Percentiles rank a stretch among this genome's conserved stretches.
Conservation (phyloP, 2,329 filamentous ascomycete genomes). For the Colletotrichum simmondsii region DNA sequence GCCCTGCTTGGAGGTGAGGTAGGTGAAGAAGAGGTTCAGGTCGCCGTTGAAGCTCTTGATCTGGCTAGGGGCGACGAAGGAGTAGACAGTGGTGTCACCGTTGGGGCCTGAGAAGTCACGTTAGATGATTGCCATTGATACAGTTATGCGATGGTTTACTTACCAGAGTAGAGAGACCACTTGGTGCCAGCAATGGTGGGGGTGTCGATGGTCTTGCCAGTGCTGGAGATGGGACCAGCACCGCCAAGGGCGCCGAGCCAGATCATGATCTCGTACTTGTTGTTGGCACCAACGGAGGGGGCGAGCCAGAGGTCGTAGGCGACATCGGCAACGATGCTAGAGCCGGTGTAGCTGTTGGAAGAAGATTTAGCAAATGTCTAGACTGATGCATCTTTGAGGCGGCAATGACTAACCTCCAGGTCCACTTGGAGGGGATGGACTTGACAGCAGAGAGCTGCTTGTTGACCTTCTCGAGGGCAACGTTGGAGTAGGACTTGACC, state of each 20-base stretch:
- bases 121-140: background rate
- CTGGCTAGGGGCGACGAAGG: constrained; percentile 53
- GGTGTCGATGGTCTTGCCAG: constrained; percentile 63
- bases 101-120: constrained; percentile 56
- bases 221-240: constrained; percentile 47
- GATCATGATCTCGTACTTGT: constrained; percentile 54
- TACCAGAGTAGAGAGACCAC: constrained; percentile 62
- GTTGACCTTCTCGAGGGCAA: constrained; percentile 48
- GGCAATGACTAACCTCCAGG: constrained; percentile 40
- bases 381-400: too few species aligned
- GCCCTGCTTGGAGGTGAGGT: constrained; percentile 59
- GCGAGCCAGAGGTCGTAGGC: constrained; percentile 69
- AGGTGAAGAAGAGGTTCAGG: constrained; percentile 64
- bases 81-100: constrained; percentile 67
- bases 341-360: constrained; percentile 54
- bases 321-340: constrained; percentile 63
- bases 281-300: constrained; percentile 52
- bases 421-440: constrained; percentile 48
- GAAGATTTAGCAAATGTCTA: background rate
- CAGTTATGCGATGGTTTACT: background rate
- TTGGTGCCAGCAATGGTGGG: constrained; percentile 60
- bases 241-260: constrained; percentile 38
- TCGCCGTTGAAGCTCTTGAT: constrained; percentile 64
- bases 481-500: constrained; percentile 59
- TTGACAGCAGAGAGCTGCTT: constrained; percentile 48